Percentiles rank a stretch among this genome's conserved stretches.
phyloP scores from a whole-genome alignment of 2,329 filamentous ascomycete species.

The Aotearoamyces nothofagi region DNA sequence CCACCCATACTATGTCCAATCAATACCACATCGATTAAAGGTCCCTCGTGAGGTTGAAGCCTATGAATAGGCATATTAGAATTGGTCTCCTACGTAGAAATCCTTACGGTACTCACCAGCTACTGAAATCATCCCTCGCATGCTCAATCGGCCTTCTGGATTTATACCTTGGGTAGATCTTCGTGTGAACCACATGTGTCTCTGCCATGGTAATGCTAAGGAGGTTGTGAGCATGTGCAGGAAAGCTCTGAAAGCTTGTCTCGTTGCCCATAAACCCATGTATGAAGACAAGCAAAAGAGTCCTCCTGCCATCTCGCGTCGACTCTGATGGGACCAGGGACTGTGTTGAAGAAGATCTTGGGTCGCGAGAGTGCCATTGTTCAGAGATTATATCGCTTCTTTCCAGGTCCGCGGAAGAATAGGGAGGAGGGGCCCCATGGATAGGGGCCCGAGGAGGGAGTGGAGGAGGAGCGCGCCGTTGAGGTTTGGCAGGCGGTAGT shows the following conservation, averaged over 20 bases:
- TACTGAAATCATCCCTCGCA: constrained; percentile 70
- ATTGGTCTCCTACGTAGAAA: too few relatives aligned
- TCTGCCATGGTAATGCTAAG: constrained; percentile 51
- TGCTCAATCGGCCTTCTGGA: constrained; percentile 57
- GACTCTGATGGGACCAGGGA: constrained; percentile 18
- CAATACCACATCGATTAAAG: constrained; percentile 63
- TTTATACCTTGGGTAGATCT: constrained; percentile 70
- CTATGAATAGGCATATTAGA: constrained; percentile 22
- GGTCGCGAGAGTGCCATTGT: constrained; percentile 19
- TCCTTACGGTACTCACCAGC: constrained; percentile 43
- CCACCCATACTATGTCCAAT: constrained; percentile 88
- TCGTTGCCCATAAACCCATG: constrained; percentile 87
- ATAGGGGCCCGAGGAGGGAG: constrained; percentile 13
- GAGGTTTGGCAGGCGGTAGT: too few relatives aligned
- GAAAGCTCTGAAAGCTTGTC: constrained; percentile 76
- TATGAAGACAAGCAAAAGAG: constrained; percentile 65
- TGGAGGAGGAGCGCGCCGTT: constrained; percentile 9
- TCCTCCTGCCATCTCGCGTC: constrained; percentile 23
- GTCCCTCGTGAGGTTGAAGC: constrained; percentile 62
- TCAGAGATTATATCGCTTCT: constrained; percentile 16
- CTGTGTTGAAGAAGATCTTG: constrained; percentile 19
- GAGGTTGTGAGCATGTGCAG: constrained; percentile 69
- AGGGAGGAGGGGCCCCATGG: constrained; percentile 14
- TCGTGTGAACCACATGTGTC: constrained; percentile 71
- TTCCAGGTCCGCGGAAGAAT: too few relatives aligned